phyloP scores from a whole-genome alignment of 306 rosid species.

The Lathyrus aphaca region DNA sequence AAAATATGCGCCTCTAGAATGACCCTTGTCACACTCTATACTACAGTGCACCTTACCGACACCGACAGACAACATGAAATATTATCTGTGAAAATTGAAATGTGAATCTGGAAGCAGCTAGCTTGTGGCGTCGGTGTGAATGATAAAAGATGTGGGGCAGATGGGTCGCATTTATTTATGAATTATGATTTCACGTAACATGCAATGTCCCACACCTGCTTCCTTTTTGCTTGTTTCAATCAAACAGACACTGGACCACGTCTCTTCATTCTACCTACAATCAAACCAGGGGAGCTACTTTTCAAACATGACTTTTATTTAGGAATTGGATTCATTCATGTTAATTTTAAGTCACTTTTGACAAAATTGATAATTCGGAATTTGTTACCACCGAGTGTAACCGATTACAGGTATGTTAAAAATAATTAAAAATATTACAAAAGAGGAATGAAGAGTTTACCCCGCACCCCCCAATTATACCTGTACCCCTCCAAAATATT shows the following conservation, averaged over 20 bases:
- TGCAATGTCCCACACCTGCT: background rate
- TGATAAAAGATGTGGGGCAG: slow-evolving; percentile 6
- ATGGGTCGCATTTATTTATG: slow-evolving; percentile 4
- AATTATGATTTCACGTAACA: background rate
- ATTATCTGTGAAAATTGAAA: background rate
- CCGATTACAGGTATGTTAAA: too few relatives aligned
- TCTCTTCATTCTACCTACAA: background rate
- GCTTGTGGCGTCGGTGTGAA: background rate
- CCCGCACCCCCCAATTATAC: too few relatives aligned
- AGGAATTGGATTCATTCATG: too few relatives aligned
- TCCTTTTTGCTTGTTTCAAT: background rate
- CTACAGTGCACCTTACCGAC: slow-evolving; percentile 4
- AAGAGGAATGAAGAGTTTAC: too few relatives aligned
- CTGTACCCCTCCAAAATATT: too few relatives aligned
- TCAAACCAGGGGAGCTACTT: too few relatives aligned
- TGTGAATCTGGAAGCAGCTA: background rate
- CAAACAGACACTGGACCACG: background rate
- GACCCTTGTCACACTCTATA: background rate
- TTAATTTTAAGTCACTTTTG: too few relatives aligned
- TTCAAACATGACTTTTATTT: too few relatives aligned
- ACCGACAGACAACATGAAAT: slow-evolving; percentile 7
- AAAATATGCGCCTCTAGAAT: too few relatives aligned
- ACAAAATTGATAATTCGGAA: too few relatives aligned
- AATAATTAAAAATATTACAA: too few relatives aligned
- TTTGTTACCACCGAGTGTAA: too few relatives aligned